These are phyloP conservation scores for Parafenestella ontariensis DNA, from an alignment of 2,329 filamentous ascomycete species.

Conservation along the genomic window DNA sequence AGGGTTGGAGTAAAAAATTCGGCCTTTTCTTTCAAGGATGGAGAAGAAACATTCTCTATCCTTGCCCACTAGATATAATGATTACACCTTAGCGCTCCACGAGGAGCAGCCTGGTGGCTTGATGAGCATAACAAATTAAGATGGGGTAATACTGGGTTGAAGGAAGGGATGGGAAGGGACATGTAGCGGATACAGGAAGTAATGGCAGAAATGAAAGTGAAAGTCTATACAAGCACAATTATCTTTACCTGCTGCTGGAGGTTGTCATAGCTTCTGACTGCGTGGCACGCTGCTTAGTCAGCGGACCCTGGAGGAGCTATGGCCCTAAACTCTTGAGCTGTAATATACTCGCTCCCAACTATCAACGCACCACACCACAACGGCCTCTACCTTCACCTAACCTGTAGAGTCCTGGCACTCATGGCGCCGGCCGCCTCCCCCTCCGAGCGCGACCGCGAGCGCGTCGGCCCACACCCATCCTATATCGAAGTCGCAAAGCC, in stretches of 20 bases:
- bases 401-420: background rate
- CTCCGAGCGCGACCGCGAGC: slow-evolving; percentile 29
- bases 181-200: slow-evolving; percentile 3
- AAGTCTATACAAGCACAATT: background rate
- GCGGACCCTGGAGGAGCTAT: slow-evolving; percentile 20
- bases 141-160: slow-evolving; percentile 15
- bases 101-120: slow-evolving; percentile 16
- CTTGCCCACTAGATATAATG: slow-evolving; percentile 37
- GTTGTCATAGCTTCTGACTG: background rate
- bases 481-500: slow-evolving; percentile 72
- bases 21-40: slow-evolving; percentile 22
- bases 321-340: slow-evolving; percentile 21
- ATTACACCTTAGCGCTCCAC: slow-evolving; percentile 28
- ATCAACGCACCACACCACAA: background rate
- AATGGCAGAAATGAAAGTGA: slow-evolving; percentile 19
- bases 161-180: background rate
- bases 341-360: too few species aligned
- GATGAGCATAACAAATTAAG: slow-evolving; percentile 21
- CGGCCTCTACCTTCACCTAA: background rate
- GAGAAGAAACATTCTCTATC: slow-evolving; percentile 14
- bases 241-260: too few species aligned
- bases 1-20: slow-evolving; percentile 23
- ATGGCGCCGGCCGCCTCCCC: slow-evolving; percentile 44
- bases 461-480: slow-evolving; percentile 64
- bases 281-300: background rate